These are phyloP conservation scores for Ploettnerulaceae sp. DNA, from an alignment of 2,329 filamentous ascomycete species.

Conservation along the genomic window DNA sequence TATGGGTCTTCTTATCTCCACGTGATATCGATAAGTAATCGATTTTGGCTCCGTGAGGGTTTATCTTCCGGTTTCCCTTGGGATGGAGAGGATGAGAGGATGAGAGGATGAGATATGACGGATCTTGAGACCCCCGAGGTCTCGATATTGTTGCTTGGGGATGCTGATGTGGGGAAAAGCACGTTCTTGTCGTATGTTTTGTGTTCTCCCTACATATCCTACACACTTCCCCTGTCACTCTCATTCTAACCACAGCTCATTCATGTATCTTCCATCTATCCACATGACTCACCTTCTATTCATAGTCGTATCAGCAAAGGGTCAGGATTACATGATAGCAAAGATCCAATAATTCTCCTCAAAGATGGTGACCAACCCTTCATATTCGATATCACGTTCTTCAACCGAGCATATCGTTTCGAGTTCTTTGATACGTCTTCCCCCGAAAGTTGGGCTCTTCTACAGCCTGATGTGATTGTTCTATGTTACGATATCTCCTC, in stretches of 20 bases:
- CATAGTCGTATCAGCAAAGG: conserved; percentile 49
- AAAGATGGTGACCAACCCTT: conserved; percentile 57
- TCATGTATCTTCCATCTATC: background rate
- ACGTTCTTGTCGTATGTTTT: conserved; percentile 54
- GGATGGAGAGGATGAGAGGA: background rate
- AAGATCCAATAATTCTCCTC: conserved; percentile 45
- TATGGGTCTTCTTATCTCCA: conserved; percentile 11
- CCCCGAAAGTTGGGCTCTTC: conserved; percentile 54
- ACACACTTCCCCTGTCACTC: background rate
- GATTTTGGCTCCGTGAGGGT: background rate
- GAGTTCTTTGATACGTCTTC: conserved; percentile 57
- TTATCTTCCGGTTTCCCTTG: background rate
- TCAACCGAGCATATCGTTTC: conserved; percentile 45
- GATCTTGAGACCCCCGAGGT: conserved; percentile 37
- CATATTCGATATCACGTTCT: conserved; percentile 48
- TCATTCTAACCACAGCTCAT: background rate
- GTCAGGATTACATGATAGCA: conserved; percentile 37
- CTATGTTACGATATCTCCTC: conserved; percentile 60
- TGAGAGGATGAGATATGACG: background rate
- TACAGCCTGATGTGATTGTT: conserved; percentile 53
- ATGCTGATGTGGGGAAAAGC: conserved; percentile 54
- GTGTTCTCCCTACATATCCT: background rate
- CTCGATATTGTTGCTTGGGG: conserved; percentile 52
- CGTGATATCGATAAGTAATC: conserved; percentile 30
- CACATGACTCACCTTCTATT: background rate